Conservation (phyloP, 805 yeast genomes). For the Debaryomyces prosopidis region DNA sequence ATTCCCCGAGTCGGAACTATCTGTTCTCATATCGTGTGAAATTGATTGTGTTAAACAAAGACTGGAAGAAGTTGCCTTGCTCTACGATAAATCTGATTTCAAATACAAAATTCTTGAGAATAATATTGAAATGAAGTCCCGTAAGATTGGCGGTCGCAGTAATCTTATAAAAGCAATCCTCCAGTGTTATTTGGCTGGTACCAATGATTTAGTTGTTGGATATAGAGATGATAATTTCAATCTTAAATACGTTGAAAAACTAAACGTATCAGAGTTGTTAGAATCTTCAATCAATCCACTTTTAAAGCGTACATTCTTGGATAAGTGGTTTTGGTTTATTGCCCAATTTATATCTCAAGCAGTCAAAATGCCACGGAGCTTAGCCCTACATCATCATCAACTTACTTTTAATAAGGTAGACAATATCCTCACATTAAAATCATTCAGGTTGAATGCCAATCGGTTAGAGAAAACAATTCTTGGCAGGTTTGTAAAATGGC, state of each 20-base stretch:
- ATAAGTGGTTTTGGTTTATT: conserved; percentile 10
- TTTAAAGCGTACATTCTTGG: background rate
- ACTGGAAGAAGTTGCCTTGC: background rate
- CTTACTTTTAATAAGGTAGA: background rate
- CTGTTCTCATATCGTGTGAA: conserved; percentile 8
- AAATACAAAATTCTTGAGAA: conserved; percentile 4
- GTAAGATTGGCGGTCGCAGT: background rate
- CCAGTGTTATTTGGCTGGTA: conserved; percentile 9
- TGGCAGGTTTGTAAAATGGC: background rate
- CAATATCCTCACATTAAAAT: background rate
- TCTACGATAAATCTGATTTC: background rate
- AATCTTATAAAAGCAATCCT: conserved; percentile 1
- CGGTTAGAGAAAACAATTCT: background rate
- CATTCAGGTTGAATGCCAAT: background rate
- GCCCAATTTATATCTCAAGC: conserved; percentile 2
- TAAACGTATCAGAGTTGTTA: conserved; percentile 2
- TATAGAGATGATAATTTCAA: conserved; percentile 5
- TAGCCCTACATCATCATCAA: background rate
- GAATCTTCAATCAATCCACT: background rate
- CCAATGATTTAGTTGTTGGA: conserved; percentile 6
- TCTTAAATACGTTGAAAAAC: conserved; percentile 3
- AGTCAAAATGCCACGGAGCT: background rate
- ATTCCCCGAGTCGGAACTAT: conserved; percentile 2
- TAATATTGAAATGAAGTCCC: conserved; percentile 7
- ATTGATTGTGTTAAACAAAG: conserved; percentile 6